These are phyloP conservation scores for Adenanthera pavonina DNA, from an alignment of 306 rosid genomes.

Conservation along the genomic window DNA sequence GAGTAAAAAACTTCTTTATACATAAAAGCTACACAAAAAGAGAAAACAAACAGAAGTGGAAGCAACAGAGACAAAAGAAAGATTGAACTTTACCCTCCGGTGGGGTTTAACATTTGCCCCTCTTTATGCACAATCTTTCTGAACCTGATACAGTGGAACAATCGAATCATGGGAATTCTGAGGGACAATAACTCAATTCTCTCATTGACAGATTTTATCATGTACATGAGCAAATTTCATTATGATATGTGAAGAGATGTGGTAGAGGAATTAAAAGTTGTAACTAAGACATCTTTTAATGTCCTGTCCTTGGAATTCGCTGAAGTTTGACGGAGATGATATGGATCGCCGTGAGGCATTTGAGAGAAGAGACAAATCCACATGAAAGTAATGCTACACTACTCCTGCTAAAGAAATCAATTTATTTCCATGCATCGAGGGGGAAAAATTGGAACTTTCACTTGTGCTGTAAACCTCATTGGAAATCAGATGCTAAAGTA, in stretches of 20 bases:
- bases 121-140: neutral
- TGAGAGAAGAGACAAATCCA: constrained; percentile 26
- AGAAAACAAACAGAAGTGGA: constrained; percentile 3
- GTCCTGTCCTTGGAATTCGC: constrained; percentile 1
- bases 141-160: neutral
- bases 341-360: neutral
- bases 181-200: constrained; percentile 15
- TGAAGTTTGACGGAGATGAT: neutral
- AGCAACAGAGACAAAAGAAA: constrained; percentile 16
- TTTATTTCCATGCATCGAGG: constrained; percentile 34
- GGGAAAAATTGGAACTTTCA: constrained; percentile 13
- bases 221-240: neutral
- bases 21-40: neutral
- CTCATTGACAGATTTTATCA: neutral
- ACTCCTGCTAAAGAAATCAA: constrained; percentile 35
- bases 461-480: constrained; percentile 35
- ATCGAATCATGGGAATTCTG: neutral
- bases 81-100: constrained; percentile 21
- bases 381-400: constrained; percentile 29
- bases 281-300: neutral
- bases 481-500: constrained; percentile 37
- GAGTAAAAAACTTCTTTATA: neutral
- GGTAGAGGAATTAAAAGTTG: neutral
- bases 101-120: neutral
- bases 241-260: too few relatives aligned